These are phyloP conservation scores for Aspergillus vadensis DNA, from an alignment of 2,329 filamentous ascomycete species.

Conservation along the genomic window DNA sequence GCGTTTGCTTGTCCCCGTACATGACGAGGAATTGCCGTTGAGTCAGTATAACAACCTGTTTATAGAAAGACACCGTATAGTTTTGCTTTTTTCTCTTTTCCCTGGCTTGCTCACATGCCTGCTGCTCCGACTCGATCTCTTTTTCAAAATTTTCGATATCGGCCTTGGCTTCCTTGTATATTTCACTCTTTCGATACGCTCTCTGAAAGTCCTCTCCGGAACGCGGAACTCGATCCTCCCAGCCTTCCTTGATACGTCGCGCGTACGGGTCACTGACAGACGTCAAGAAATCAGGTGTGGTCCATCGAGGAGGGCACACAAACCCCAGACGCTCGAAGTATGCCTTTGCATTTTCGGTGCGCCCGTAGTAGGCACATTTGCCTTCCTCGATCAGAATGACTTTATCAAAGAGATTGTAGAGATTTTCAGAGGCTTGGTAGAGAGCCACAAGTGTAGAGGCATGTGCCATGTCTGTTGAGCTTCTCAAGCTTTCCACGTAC, in stretches of 20 bases:
- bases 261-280: conserved; percentile 68
- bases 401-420: conserved; percentile 65
- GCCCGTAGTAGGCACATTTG: conserved; percentile 72
- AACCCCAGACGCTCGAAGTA: conserved; percentile 76
- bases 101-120: conserved; percentile 44
- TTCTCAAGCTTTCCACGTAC: conserved; percentile 68
- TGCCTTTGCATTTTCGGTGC: conserved; percentile 61
- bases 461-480: conserved; percentile 64
- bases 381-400: conserved; percentile 68
- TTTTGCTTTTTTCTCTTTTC: conserved; percentile 52
- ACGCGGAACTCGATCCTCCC: conserved; percentile 58
- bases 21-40: conserved; percentile 57
- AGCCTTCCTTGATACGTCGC: conserved; percentile 58
- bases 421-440: conserved; percentile 64
- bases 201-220: conserved; percentile 59
- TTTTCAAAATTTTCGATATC: conserved; percentile 59
- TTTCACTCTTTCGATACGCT: conserved; percentile 52
- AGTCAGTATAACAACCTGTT: conserved; percentile 57
- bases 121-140: conserved; percentile 45
- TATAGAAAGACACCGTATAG: conserved; percentile 54
- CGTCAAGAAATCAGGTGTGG: conserved; percentile 75
- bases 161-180: conserved; percentile 44
- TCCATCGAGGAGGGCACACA: conserved; percentile 69
- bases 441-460: conserved; percentile 68
- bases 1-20: conserved; percentile 55